Base-by-base conservation (phyloP, 2,329 filamentous ascomycete species). In the Aspergillus aculeatus region DNA sequence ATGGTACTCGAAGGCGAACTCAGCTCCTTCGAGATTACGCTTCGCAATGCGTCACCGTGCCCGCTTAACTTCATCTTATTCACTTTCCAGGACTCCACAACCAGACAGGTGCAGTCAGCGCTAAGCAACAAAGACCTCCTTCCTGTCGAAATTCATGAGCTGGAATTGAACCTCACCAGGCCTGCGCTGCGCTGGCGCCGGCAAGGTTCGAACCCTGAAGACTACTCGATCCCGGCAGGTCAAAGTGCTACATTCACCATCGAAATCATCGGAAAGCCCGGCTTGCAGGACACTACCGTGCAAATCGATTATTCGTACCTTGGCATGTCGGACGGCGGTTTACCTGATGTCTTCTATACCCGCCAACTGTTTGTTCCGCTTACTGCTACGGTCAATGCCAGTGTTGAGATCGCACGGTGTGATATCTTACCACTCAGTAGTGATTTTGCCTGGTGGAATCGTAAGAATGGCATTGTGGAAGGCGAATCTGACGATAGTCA, bases 1-100 rank as follows among this genome's bases (percentile, higher is more conserved):
- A 97, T 96, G 92, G 84, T 99, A 11, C 81, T 99, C 5, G 94
- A 98, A 77, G 95, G 95, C 48, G 94, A 99, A 75, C 85, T 84
- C 23, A 88, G 87, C 66, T 80, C 81, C 0, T 96, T 98, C 70
- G 88, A 85, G 0, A 83, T 97, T 16, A 93, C 89, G 0, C 78
- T 98, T 14, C 85, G 89, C 65, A 99, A 99, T 65, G 80, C 86
- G 9, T 95, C 92, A 0, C 73, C 82, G 0, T 92, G 89, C 1
- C 82, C 91, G 1, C 91, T 91, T 1, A 91, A 96, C 70, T 88
- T 98, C 57, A 79, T 97, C 38, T 82, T 95, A 26, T 92, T 97
- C 61, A 93, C 91, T 0, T 96, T 96, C 72, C 88, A 92, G 66
- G 92, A 97, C 76, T 96, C 92, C 0, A 93, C 92, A 0, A 91